These are phyloP conservation scores for Trypanosoma platydactyli DNA, from an alignment of 208 protist genomes.

Conservation along the genomic window DNA sequence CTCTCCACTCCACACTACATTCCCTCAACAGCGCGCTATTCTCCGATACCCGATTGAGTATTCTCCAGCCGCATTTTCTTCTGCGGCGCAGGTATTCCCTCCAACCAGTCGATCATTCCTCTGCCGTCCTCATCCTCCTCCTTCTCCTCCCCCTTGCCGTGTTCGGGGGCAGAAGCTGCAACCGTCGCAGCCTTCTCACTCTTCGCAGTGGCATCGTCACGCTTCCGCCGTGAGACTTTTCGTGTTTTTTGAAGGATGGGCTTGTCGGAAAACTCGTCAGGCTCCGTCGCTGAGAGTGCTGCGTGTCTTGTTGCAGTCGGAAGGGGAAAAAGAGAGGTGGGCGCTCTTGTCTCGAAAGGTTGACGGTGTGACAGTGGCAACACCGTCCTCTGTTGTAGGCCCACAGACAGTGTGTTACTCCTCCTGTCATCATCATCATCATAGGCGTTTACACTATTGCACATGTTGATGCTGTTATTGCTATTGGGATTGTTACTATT, in stretches of 20 bases:
- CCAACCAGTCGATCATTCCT: too few species aligned
- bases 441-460: neutral
- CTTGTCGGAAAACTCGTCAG: slow-evolving; percentile 28
- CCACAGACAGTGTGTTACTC: neutral
- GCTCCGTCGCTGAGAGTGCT: neutral
- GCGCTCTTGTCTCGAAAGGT: neutral
- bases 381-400: neutral
- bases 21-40: neutral
- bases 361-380: neutral
- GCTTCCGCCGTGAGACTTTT: neutral
- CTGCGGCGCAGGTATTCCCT: neutral
- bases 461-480: neutral
- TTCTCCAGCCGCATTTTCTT: slow-evolving; percentile 9
- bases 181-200: too few species aligned
- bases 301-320: neutral
- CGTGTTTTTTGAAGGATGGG: neutral
- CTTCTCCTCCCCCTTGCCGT: too few species aligned
- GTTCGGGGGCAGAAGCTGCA: too few species aligned
- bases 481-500: neutral
- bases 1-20: too few species aligned
- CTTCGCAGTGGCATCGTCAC: neutral
- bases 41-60: neutral
- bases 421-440: too few species aligned
- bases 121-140: too few species aligned
- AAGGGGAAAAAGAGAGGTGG: neutral